phyloP scores from a whole-genome alignment of 2,329 filamentous ascomycete genomes.

The Sporothrix brasiliensis region DNA sequence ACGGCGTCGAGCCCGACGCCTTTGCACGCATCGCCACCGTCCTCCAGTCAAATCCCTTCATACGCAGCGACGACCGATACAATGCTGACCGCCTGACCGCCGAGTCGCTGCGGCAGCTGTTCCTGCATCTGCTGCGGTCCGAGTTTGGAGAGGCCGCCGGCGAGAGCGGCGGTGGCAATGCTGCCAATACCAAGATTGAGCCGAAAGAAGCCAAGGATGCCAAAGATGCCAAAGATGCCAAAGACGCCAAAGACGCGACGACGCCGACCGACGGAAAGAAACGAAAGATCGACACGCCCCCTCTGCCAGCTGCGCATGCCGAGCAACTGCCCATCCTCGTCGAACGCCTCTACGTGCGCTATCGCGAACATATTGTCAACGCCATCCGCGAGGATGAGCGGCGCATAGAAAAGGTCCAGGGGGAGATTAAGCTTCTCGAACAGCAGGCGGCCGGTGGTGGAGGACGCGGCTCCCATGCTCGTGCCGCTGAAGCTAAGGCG shows the following conservation, averaged over 20 bases:
- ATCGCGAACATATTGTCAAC: slow-evolving; percentile 68
- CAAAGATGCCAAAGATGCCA: slow-evolving; percentile 58
- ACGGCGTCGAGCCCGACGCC: slow-evolving; percentile 40
- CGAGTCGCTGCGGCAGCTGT: slow-evolving; percentile 77
- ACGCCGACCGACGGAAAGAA: slow-evolving; percentile 53
- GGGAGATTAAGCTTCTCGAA: slow-evolving; percentile 71
- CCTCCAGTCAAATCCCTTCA: slow-evolving; percentile 71
- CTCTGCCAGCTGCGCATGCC: slow-evolving; percentile 45
- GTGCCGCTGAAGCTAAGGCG: slow-evolving; percentile 14
- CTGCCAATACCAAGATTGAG: not conserved
- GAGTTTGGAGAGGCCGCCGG: slow-evolving; percentile 59
- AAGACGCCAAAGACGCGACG: no score
- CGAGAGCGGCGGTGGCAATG: slow-evolving; percentile 33
- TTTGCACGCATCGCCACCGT: slow-evolving; percentile 53
- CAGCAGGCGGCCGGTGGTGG: slow-evolving; percentile 40
- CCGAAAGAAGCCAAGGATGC: slow-evolving; percentile 56
- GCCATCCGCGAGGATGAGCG: slow-evolving; percentile 76
- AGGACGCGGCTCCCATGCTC: slow-evolving; percentile 26
- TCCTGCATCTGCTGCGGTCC: slow-evolving; percentile 68
- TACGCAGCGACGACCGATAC: slow-evolving; percentile 71
- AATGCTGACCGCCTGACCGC: slow-evolving; percentile 74
- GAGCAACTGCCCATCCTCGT: slow-evolving; percentile 72
- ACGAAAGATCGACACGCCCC: not conserved
- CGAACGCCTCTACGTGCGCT: slow-evolving; percentile 72
- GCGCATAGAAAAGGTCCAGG: slow-evolving; percentile 63